Evolutionary conservation across 2,329 filamentous ascomycete genomes (phyloP), one percentile per base, ranked within the genome.

Genomic region (Arthroderma sp.): DNA sequence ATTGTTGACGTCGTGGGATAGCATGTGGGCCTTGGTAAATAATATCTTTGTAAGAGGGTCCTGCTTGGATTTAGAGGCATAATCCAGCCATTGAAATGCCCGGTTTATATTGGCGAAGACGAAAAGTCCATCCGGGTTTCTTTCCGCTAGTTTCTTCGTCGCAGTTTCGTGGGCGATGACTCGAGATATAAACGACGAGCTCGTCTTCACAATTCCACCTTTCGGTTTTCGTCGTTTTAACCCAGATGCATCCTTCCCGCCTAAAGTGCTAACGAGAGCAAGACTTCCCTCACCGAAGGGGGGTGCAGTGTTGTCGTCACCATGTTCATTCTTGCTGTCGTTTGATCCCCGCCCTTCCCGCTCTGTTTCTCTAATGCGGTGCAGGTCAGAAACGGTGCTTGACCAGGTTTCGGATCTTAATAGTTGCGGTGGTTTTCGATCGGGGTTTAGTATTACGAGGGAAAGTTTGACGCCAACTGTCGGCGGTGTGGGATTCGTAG

Each of bases 121-220:
- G 64, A 91, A 94, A 3, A 91, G 64, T 1, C 87, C 88, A 51
- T 91, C 84, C 2, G 72, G 71, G 8, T 80, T 78, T 50, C 86
- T 80, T 30, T 96, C 91, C 40, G 78, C 75, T 50, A 96, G 65
- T 51, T 84, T 80, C 65, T 91, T 94, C 22, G 75, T 73, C 44
- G 93, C 65, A 4, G 74, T 73, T 56, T 98, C 91, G 57, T 94
- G 85, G 10, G 87, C 81, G 51, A 96, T 94, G 30, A 95, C 89
- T 44, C 91, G 73, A n/a, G 89, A 95, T 29, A 98, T 91, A 59
- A 95, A 98, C 0, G 89, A 94, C 6, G 91, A 98, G 64, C 94
- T 96, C 68, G 87, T 96, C 71, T 98, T 98, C 43, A 89, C 81
- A 63, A 98, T 91, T 63, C 93, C 96, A 66, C 89, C 96, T 73